Evolutionary conservation across 1,284 basidiomycete species (phyloP), one percentile per base, ranked within the genome.

Genomic region (Athelia psychrophila): DNA sequence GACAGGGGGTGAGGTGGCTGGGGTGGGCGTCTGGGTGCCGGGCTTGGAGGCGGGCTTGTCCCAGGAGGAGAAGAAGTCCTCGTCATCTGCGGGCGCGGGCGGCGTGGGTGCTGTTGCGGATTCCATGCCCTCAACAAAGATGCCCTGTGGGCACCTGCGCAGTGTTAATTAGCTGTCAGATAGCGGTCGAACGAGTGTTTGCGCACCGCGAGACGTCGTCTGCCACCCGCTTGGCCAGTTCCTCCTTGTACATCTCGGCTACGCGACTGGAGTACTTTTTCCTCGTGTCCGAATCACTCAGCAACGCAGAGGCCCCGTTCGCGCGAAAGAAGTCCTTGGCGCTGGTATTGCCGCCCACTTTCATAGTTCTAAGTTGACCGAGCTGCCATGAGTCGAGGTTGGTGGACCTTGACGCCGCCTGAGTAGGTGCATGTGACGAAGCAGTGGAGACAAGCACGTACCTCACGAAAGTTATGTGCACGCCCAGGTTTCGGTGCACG

Each of bases 401-500:
- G 56, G 95, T 98, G 13, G 96, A 98, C 59, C 95, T 95, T 68
- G 51, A 52, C 53, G 52, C 27, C 27, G 27, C 13, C 27, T 13
- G 27, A 30, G 27, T 30, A 6, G 13, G 13, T 30, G 27, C 13
- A 5, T 30, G 27, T 5, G 5, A 30, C 27, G 13, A 30, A 6
- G 6, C 27, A 30, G 6, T 30, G n/a, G 27, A 30, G 27, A 5
- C 13, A 5, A 30, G 9, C 3, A 74, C 88, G 59, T 65, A 95
- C 91, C 95, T 80, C 44, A 99, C 96, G 66, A 99, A 99, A 58
- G 86, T 93, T 70, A 99, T 95, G 69, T 99, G 96, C 18, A 99
- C 97, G 60, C 96, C 96, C 83, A 98, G 88, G 70, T 97, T 98
- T 53, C 96, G 82, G 71, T 99, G 96, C 15, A 93, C 80, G 57